phyloP scores from a whole-genome alignment of 495 filamentous ascomycete species.

The Daldinia childiae region DNA sequence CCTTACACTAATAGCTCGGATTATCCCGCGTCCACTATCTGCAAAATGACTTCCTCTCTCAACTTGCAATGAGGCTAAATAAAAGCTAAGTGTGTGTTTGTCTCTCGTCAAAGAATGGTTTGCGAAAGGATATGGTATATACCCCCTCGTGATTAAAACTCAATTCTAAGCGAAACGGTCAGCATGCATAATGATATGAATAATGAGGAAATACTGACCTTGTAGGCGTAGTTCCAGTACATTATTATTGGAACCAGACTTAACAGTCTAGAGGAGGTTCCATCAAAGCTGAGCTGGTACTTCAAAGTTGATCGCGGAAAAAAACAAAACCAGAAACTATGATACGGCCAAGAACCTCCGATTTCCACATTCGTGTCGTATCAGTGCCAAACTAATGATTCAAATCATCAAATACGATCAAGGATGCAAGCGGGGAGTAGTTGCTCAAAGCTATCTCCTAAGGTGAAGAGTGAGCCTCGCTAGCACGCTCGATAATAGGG shows the following conservation, averaged over 20 bases:
- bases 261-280: neutral
- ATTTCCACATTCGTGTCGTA: no score
- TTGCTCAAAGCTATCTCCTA: neutral
- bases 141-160: neutral
- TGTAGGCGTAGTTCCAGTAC: neutral
- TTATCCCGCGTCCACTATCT: neutral
- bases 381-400: neutral
- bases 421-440: neutral
- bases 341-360: neutral
- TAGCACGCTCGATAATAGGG: neutral
- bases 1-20: neutral
- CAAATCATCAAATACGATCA: neutral
- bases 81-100: neutral
- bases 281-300: neutral
- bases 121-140: neutral
- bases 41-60: neutral
- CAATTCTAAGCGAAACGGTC: neutral
- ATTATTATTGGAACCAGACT: neutral
- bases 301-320: neutral
- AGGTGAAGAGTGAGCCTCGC: neutral
- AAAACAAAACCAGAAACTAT: neutral
- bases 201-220: neutral
- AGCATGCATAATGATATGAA: neutral
- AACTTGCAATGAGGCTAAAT: neutral
- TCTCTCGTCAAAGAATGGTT: neutral